Evolutionary conservation across 495 filamentous ascomycete species (phyloP), one percentile per base, ranked within the genome.

Genomic region (Parathielavia appendiculata): DNA sequence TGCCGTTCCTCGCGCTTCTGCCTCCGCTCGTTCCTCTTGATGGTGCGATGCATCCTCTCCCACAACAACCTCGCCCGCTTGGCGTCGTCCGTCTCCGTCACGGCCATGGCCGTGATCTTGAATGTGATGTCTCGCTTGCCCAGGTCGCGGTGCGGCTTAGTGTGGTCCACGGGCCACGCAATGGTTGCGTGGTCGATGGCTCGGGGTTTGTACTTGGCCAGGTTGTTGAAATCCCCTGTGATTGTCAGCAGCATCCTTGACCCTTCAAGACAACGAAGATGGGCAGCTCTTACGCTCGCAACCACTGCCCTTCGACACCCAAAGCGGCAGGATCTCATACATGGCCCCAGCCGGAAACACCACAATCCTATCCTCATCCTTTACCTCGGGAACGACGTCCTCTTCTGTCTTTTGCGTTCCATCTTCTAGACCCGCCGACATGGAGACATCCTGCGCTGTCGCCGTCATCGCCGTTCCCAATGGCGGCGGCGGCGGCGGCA

Each of bases 241-340:
- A 26, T n/a, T 35, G 46, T 56, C 17, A 62, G 54, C 19, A 26
- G 19, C 12, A n/a, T 26, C 11, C 20, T 26, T n/a, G 9, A n/a
- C 16, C 32, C 4, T 11, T 50, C 22, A 19, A 12, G 1, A 14
- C 14, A n/a, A 7, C 0, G 17, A 34, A 32, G 35, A 12, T n/a
- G 20, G n/a, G n/a, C 5, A 54, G 16, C 22, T 62, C 70, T 64
- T 57, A 70, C 71, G 58, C 53, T 73, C 67, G 35, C 71, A 73
- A 26, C 54, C 63, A 53, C 69, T 72, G 4, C 63, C 63, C 46
- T 64, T 55, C 7, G 69, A 53, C 19, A 71, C 68, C 64, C 68
- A 73, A 1, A 73, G 55, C 4, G 71, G 71, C 46, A 68, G 20
- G 34, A 68, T 67, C 39, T 72, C 69, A 35, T 73, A 73, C 8